Conservation (phyloP, 2,329 filamentous ascomycete genomes). For the Pseudopyricularia javanii region DNA sequence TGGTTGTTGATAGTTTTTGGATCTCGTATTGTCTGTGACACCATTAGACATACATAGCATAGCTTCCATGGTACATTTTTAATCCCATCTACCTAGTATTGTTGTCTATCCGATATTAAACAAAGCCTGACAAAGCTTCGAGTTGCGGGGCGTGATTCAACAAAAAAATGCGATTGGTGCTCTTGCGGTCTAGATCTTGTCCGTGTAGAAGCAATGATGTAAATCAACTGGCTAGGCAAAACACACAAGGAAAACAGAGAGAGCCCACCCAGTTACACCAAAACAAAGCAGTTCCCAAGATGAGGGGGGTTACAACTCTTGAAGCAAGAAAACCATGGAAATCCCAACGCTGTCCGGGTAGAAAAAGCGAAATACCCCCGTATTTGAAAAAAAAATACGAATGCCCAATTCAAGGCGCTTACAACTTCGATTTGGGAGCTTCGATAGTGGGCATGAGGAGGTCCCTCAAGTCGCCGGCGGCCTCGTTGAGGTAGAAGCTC, state of each 20-base stretch:
- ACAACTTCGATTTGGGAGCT: conserved; percentile 77
- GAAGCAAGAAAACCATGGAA: background rate
- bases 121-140: background rate
- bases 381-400: background rate
- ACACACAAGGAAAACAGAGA: background rate
- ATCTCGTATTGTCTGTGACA: background rate
- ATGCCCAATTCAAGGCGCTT: conserved; percentile 15
- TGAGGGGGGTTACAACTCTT: background rate
- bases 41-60: background rate
- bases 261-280: background rate
- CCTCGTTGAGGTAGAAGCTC: conserved; percentile 93
- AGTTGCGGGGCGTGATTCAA: too few relatives aligned
- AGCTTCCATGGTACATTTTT: background rate
- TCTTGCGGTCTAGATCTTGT: background rate
- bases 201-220: background rate
- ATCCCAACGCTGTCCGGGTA: background rate
- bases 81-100: background rate
- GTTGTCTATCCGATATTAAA: background rate
- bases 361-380: too few relatives aligned
- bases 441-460: conserved; percentile 72
- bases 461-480: conserved; percentile 79
- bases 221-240: background rate
- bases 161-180: background rate
- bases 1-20: background rate
- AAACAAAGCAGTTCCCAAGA: background rate